Conservation (phyloP, 2,329 filamentous ascomycete species). For the Cytospora piceicola region DNA sequence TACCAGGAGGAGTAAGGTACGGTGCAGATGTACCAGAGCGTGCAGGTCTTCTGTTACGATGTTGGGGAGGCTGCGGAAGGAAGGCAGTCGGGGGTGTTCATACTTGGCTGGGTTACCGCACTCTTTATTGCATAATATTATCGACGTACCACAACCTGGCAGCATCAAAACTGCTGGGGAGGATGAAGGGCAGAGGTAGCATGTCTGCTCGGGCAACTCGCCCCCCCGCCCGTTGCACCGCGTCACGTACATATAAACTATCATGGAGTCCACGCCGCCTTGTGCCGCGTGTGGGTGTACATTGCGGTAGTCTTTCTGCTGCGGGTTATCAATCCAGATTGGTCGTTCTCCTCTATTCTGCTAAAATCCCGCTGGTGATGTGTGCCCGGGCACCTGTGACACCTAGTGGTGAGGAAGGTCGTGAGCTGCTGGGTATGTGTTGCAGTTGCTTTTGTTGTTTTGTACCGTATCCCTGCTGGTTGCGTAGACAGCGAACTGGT, state of each 20-base stretch:
- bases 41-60: slow-evolving; percentile 2
- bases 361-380: neutral
- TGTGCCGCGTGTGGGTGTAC: neutral
- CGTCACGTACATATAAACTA: neutral
- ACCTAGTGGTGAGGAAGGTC: neutral
- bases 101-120: slow-evolving; percentile 2
- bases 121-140: slow-evolving; percentile 5
- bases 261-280: neutral
- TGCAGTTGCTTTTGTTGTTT: neutral
- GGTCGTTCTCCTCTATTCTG: neutral
- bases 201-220: neutral
- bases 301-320: neutral
- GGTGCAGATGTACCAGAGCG: neutral
- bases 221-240: neutral
- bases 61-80: neutral
- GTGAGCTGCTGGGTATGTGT: neutral
- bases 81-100: neutral
- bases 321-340: neutral
- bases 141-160: neutral
- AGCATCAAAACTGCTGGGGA: neutral
- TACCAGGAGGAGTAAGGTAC: slow-evolving; percentile 73
- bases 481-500: neutral
- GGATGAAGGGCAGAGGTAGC: neutral
- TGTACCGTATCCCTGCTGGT: neutral
- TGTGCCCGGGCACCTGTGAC: neutral